A percentile compares a stretch with the other conserved stretches of the same genome.
Evolutionary conservation across 2,329 filamentous ascomycete species (phyloP).

Genomic region (Exophiala calicioides): DNA sequence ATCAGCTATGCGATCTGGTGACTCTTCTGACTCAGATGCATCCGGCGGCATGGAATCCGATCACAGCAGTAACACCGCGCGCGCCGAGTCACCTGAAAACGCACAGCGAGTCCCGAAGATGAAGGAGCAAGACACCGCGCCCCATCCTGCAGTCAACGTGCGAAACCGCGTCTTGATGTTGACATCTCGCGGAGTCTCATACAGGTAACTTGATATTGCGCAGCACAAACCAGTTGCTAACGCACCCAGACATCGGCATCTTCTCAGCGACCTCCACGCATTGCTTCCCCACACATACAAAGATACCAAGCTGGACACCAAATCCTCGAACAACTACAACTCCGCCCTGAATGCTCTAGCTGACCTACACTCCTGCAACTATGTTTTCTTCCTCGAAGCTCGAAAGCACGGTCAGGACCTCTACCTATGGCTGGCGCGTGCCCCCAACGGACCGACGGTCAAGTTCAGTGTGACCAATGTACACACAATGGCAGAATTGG

Average conservation of each 20-base stretch:
- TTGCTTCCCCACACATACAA: conserved; percentile 91
- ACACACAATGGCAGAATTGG: conserved; percentile 94
- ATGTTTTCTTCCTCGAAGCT: conserved; percentile 92
- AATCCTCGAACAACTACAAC: conserved; percentile 65
- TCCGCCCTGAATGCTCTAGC: conserved; percentile 75
- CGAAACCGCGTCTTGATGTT: conserved; percentile 76
- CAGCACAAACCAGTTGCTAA: conserved; percentile 12
- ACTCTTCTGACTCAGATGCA: conserved; percentile 29
- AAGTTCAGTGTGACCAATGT: conserved; percentile 61
- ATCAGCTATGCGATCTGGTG: conserved; percentile 40
- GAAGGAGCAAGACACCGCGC: conserved; percentile 34
- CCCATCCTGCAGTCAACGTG: conserved; percentile 33
- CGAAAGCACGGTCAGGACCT: conserved; percentile 85
- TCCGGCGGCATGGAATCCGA: conserved; percentile 33
- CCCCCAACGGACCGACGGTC: conserved; percentile 76
- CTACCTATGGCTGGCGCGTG: conserved; percentile 90
- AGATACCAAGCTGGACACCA: conserved; percentile 95
- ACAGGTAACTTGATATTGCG: conserved; percentile 58
- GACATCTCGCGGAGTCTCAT: conserved; percentile 88
- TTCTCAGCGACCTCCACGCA: conserved; percentile 83
- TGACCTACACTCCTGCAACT: conserved; percentile 89
- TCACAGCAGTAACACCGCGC: conserved; percentile 45
- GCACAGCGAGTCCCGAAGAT: conserved; percentile 57
- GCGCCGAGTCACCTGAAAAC: conserved; percentile 44
- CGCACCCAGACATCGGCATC: conserved; percentile 75